Conservation (phyloP, 208 protist genomes). For the Leishmania braziliensis region DNA sequence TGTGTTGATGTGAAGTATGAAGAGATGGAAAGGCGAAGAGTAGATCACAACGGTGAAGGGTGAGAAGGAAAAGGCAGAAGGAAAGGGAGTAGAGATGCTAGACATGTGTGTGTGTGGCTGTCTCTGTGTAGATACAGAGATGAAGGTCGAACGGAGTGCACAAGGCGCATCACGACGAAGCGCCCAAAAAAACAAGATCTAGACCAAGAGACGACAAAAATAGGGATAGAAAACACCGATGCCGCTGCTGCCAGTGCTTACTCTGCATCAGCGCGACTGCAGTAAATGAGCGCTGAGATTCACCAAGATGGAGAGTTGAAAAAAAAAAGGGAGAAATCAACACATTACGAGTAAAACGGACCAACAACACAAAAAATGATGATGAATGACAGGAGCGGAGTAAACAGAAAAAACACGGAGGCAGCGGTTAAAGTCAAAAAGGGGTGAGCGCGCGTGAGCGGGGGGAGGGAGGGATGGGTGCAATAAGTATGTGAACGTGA, state of each 20-base stretch:
- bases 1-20: neutral
- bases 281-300: neutral
- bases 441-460: neutral
- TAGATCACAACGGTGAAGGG: neutral
- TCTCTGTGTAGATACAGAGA: neutral
- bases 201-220: neutral
- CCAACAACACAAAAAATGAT: neutral
- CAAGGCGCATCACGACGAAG: neutral
- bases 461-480: neutral
- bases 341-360: neutral
- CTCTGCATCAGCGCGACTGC: neutral
- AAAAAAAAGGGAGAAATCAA: neutral
- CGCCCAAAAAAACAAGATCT: neutral
- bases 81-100: neutral
- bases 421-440: too few species aligned
- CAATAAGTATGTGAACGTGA: neutral
- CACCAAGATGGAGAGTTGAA: neutral
- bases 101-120: neutral
- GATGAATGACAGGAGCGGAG: neutral
- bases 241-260: neutral
- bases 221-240: neutral
- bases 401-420: too few species aligned
- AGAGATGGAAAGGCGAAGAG: neutral
- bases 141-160: neutral
- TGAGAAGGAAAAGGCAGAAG: neutral